Evolutionary conservation across 352 stramenopile genomes (phyloP).

Genomic region (Phytophthora sojae): DNA sequence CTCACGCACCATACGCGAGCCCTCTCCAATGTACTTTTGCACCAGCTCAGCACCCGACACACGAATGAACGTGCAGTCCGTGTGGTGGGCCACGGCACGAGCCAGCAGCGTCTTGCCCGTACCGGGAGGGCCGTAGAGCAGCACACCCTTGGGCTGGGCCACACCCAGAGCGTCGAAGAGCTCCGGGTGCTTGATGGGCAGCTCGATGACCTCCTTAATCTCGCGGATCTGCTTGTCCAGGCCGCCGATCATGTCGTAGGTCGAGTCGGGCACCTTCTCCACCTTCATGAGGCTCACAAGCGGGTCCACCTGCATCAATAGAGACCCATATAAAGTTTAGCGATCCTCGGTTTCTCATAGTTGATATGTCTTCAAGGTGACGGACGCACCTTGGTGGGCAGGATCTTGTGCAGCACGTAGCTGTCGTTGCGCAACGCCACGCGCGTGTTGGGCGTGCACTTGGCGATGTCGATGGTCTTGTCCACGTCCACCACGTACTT

Average conservation of each 20-base stretch:
- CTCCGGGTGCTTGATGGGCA: constrained; percentile 99
- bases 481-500: constrained; percentile 99
- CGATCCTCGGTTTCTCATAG: constrained; percentile 8
- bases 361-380: constrained; percentile 20
- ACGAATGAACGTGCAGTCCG: constrained; percentile 99
- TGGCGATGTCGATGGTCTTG: constrained; percentile 95
- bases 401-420: constrained; percentile 99
- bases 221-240: constrained; percentile 99
- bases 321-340: constrained; percentile 18
- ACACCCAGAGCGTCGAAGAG: constrained; percentile 99
- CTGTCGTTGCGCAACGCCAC: constrained; percentile 99
- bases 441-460: constrained; percentile 98
- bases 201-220: constrained; percentile 99
- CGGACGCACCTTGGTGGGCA: constrained; percentile 95
- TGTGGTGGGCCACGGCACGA: constrained; percentile 99
- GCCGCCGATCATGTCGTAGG: constrained; percentile 99
- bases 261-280: constrained; percentile 99
- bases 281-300: constrained; percentile 96
- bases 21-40: constrained; percentile 99
- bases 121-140: constrained; percentile 97
- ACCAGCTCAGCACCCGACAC: constrained; percentile 99
- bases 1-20: constrained; percentile 99
- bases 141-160: constrained; percentile 96
- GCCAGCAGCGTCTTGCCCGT: constrained; percentile 99
- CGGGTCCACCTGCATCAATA: constrained; percentile 70